A percentile compares a stretch with the other conserved stretches of the same genome.
Evolutionary conservation across 352 stramenopile species (phyloP).

Genomic region (Globisporangium mamillatum): DNA sequence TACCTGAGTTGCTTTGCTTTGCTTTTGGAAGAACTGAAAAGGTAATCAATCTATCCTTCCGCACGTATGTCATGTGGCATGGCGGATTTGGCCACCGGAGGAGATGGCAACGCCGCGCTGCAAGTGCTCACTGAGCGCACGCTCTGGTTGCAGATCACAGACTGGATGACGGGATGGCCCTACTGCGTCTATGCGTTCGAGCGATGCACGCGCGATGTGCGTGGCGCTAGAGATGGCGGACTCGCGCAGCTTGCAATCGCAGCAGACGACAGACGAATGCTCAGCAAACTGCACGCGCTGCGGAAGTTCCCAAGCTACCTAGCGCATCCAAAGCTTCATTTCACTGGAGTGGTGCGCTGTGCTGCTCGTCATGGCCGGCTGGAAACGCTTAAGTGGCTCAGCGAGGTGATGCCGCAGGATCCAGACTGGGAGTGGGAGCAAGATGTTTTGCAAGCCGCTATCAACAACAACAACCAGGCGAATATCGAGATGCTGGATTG

Average conservation of each 20-base stretch:
- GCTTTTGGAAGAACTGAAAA: background rate
- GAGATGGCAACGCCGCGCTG: background rate
- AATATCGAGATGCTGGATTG: background rate
- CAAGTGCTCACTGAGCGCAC: background rate
- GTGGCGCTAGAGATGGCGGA: background rate
- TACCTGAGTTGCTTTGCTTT: background rate
- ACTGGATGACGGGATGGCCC: background rate
- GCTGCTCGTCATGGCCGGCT: background rate
- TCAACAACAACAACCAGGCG: background rate
- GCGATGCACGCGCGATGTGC: background rate
- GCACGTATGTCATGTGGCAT: background rate
- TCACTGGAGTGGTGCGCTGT: background rate
- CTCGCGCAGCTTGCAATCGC: conserved; percentile 2
- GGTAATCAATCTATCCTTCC: background rate
- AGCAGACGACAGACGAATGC: background rate
- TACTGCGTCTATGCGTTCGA: background rate
- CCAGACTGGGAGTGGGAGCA: conserved; percentile 5
- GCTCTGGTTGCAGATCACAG: conserved; percentile 3
- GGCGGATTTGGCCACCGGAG: background rate
- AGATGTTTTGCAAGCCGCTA: background rate
- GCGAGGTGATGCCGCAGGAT: conserved; percentile 2
- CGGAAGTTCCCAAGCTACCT: background rate
- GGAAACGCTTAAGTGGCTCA: background rate
- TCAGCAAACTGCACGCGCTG: conserved; percentile 3
- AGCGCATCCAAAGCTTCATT: background rate